Conservation (phyloP, 352 stramenopile genomes). For the Phytophthora megakarya region DNA sequence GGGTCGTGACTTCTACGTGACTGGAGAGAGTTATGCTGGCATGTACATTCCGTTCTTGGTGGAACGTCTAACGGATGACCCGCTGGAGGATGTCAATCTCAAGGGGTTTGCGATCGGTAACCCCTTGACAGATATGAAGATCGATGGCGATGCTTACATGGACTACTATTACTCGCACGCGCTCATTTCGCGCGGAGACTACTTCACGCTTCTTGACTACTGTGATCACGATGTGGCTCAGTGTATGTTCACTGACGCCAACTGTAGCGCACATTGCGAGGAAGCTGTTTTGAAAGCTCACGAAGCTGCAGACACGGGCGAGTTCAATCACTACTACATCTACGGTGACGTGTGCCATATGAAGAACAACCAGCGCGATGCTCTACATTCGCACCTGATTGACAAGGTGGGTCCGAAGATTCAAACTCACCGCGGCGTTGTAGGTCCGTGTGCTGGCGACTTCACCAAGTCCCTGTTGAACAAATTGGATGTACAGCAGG, state of each 20-base stretch:
- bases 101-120: conserved; percentile 79
- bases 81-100: conserved; percentile 52
- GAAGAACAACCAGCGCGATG: conserved; percentile 51
- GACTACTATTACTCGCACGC: conserved; percentile 83
- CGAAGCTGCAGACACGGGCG: conserved; percentile 39
- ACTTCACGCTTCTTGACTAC: conserved; percentile 54
- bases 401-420: conserved; percentile 33
- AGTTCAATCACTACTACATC: conserved; percentile 77
- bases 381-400: conserved; percentile 43
- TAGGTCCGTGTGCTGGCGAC: conserved; percentile 59
- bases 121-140: conserved; percentile 69
- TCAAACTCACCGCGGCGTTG: conserved; percentile 52
- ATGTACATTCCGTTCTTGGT: conserved; percentile 89
- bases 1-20: conserved; percentile 82
- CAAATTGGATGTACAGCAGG: conserved; percentile 53
- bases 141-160: conserved; percentile 72
- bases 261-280: conserved; percentile 51
- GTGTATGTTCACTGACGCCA: conserved; percentile 64
- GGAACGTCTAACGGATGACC: conserved; percentile 58
- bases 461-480: conserved; percentile 63
- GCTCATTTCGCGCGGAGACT: conserved; percentile 67
- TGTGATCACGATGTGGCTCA: conserved; percentile 58
- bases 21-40: conserved; percentile 87
- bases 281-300: conserved; percentile 50
- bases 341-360: conserved; percentile 73